Evolutionary conservation across 495 filamentous ascomycete species (phyloP).

Genomic region (Neurospora sp.): DNA sequence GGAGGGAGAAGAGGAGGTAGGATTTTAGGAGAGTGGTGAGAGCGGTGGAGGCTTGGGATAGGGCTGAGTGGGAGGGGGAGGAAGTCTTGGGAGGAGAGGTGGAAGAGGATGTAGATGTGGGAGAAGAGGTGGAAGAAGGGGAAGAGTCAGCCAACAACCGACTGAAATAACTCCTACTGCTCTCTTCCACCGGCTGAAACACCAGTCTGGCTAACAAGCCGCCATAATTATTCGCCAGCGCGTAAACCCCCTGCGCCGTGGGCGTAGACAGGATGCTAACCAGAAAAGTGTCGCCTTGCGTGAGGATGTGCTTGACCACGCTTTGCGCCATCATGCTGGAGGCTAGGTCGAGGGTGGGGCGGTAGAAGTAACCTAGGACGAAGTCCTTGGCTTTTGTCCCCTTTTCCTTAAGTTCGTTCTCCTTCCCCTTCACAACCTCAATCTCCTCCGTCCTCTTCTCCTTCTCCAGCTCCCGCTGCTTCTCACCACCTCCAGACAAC

Average conservation of each 20-base stretch:
- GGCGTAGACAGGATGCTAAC: conserved; percentile 66
- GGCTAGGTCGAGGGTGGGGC: conserved; percentile 55
- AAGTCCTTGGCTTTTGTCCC: conserved; percentile 26
- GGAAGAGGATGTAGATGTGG: background rate
- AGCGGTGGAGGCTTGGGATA: conserved; percentile 30
- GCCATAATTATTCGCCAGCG: conserved; percentile 89
- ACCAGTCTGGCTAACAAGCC: conserved; percentile 79
- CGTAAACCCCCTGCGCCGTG: conserved; percentile 83
- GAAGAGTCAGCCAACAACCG: conserved; percentile 42
- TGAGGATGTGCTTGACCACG: conserved; percentile 80
- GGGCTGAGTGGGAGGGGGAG: background rate
- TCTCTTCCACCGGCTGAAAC: conserved; percentile 93
- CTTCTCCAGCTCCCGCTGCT: background rate
- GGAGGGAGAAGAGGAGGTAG: conserved; percentile 59
- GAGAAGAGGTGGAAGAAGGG: background rate
- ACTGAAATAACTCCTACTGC: conserved; percentile 75
- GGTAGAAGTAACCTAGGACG: conserved; percentile 53
- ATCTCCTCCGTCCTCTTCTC: background rate
- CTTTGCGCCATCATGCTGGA: conserved; percentile 77
- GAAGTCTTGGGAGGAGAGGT: background rate
- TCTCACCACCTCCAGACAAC: conserved; percentile 5
- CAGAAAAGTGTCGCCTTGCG: conserved; percentile 85
- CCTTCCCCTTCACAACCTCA: background rate
- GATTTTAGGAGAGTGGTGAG: conserved; percentile 45
- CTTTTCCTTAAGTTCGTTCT: no score